Evolutionary conservation across 2,329 filamentous ascomycete species (phyloP).

Genomic region (Aspergillus sp.): DNA sequence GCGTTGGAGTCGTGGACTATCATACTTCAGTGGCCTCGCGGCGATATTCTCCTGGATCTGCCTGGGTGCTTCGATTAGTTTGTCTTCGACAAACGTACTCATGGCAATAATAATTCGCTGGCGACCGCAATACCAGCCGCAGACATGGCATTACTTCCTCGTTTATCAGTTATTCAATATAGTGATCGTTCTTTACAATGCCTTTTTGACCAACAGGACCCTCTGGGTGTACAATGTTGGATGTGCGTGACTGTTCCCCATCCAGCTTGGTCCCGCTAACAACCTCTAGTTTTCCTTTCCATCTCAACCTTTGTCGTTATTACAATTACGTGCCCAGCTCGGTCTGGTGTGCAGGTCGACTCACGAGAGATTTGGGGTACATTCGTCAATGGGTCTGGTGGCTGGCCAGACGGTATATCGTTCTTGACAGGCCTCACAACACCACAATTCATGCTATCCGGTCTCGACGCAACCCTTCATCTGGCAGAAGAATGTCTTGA

Average conservation of each 20-base stretch:
- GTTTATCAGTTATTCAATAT: constrained; percentile 22
- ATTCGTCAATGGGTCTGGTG: constrained; percentile 22
- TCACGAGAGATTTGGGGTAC: constrained; percentile 18
- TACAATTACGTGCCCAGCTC: constrained; percentile 22
- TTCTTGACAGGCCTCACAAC: constrained; percentile 25
- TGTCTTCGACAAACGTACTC: constrained; percentile 19
- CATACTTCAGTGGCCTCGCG: constrained; percentile 22
- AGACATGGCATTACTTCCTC: constrained; percentile 23
- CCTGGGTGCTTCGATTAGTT: constrained; percentile 19
- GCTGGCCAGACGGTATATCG: constrained; percentile 25
- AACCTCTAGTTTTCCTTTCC: constrained; percentile 19
- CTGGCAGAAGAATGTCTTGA: constrained; percentile 25
- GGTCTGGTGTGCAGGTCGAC: constrained; percentile 14
- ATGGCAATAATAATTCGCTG: constrained; percentile 24
- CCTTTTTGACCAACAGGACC: constrained; percentile 21
- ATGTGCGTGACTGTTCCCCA: constrained; percentile 10
- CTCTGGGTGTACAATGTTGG: constrained; percentile 25
- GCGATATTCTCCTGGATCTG: constrained; percentile 24
- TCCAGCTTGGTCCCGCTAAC: not conserved
- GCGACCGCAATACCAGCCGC: constrained; percentile 18
- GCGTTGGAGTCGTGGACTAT: constrained; percentile 23
- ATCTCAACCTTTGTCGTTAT: constrained; percentile 21
- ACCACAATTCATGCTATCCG: constrained; percentile 26
- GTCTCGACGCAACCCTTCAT: constrained; percentile 24
- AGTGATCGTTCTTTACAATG: constrained; percentile 18